Evolutionary conservation across 768 basidiomycete genomes (phyloP), one percentile per base, ranked within the genome.

Genomic region (Harrya chromipes): DNA sequence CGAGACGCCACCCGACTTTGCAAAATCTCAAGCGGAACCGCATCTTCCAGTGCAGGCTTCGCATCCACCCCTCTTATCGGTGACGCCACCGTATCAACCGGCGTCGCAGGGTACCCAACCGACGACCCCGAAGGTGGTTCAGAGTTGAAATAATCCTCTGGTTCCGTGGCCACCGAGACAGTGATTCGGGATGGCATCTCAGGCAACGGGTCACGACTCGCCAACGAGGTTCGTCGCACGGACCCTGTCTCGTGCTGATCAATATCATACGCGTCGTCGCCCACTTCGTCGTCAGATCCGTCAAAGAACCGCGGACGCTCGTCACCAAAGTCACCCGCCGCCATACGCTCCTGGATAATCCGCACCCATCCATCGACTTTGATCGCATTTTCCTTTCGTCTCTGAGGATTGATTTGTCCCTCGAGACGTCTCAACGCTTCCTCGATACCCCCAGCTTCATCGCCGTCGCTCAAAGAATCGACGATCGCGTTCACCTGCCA

Each of bases 331-430:
- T 84, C 83, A 0, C 83, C 83, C 17, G 76, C 77, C 8, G 74
- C 77, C 66, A 86, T 71, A 24, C 89, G 77, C 43, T 84, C 78
- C 57, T 81, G 82, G 29, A 91, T 84, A 11, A 78, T 79, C 54
- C 79, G 78, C 41, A 91, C 82, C 90, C 90, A 92, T 3, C 82
- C 81, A 62, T 92, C 84, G 4, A 94, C 88, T 64, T 91, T 90
- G 41, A 76, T 75, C 31, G 78, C 79, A 59, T 85, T 90, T 56
- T 83, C 86, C 54, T 81, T 74, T 62, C 86, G 81, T 60, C 80
- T 78, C 52, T 82, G 73, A 0, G 79, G 79, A 64, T 91, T 90
- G 46, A 94, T 88, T 63, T 91, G 83, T 0, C 92, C 94, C 66
- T 95, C 92, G 34, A 97, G 76, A 12, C 87, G 74, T 20, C 79